Evolutionary conservation across 164 flowering plant species (phyloP), one percentile per base, ranked within the genome.

Genomic region (Akebia trifoliata): DNA sequence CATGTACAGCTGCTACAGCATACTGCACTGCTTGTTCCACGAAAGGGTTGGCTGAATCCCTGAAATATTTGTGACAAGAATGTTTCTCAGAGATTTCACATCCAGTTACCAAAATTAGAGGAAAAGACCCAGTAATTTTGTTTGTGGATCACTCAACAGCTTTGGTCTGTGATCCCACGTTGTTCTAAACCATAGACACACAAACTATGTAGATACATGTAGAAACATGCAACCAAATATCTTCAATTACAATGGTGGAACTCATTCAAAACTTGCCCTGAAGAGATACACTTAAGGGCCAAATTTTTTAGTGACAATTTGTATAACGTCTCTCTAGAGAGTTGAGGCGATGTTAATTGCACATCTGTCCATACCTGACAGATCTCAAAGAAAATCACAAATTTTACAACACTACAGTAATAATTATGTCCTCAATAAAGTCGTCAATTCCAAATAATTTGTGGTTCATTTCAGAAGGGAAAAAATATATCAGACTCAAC

Each of bases 291-390:
- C 44, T 85, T 83, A 47, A 90, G 80, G 9, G 61, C 66, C 28
- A 81, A 66, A 51, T 82, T 62, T 50, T 84, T 82, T 8, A 86
- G 72, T 9, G 93, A 88, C 71, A 94, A 39, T 66, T 90, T 90
- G 64, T 87, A 94, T 56, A 52, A 42, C 63, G 76, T 81, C 72
- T 90, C 95, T 66, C 99, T 81, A 17, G 67, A 73, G 51, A 94
- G 85, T 74, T 94, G 99, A 64, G 99, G 97, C 43, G 99, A 86
- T 50, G 96, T 81, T 62, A 94, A 59, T 72, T 85, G 87, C 67
- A 94, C 83, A 72, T 94, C 97, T 31, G 86, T 66, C 97, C 96
- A 90, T 37, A 71, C 69, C 98, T 92, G 76, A 65, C 64, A 74
- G 20, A 46, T 10, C 45, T 25, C 24, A 51, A 61, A 60, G 26